These are phyloP conservation scores for Vitis hybrid DNA, from an alignment of 177 flowering plant genomes.

Conservation along the genomic window DNA sequence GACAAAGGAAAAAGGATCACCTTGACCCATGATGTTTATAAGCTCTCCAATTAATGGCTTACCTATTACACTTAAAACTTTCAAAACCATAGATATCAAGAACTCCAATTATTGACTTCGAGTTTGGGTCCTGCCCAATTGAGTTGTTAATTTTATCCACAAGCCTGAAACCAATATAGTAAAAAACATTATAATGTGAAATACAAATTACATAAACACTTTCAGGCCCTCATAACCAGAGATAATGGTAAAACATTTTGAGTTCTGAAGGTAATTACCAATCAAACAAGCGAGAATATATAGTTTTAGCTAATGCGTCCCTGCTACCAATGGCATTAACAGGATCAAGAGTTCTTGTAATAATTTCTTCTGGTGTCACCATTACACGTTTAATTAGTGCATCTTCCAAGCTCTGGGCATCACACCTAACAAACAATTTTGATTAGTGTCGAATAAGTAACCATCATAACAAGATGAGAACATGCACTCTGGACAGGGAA, in stretches of 20 bases:
- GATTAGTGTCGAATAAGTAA: background rate
- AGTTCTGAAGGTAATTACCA: slow-evolving; percentile 38
- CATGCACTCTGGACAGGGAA: background rate
- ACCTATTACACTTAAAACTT: slow-evolving; percentile 78
- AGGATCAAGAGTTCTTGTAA: slow-evolving; percentile 75
- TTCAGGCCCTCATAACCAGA: background rate
- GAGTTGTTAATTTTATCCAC: slow-evolving; percentile 71
- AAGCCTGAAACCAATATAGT: slow-evolving; percentile 43
- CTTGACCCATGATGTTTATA: too few species aligned
- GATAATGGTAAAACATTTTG: background rate
- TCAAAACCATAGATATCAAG: slow-evolving; percentile 89
- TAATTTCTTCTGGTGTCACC: slow-evolving; percentile 81
- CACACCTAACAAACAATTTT: slow-evolving; percentile 43
- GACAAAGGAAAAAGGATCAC: too few species aligned
- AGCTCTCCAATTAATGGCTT: slow-evolving; percentile 7
- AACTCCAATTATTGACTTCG: slow-evolving; percentile 71
- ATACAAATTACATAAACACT: background rate
- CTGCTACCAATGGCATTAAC: slow-evolving; percentile 57
- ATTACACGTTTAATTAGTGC: slow-evolving; percentile 69
- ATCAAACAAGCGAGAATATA: slow-evolving; percentile 73
- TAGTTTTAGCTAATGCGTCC: slow-evolving; percentile 72
- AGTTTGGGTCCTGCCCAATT: slow-evolving; percentile 77
- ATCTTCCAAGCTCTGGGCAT: slow-evolving; percentile 69
- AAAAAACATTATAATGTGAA: slow-evolving; percentile 8
- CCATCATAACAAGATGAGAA: background rate